These are phyloP conservation scores for Podila clonocystis DNA, from an alignment of 192 early-diverging fungal genomes.

Conservation along the genomic window DNA sequence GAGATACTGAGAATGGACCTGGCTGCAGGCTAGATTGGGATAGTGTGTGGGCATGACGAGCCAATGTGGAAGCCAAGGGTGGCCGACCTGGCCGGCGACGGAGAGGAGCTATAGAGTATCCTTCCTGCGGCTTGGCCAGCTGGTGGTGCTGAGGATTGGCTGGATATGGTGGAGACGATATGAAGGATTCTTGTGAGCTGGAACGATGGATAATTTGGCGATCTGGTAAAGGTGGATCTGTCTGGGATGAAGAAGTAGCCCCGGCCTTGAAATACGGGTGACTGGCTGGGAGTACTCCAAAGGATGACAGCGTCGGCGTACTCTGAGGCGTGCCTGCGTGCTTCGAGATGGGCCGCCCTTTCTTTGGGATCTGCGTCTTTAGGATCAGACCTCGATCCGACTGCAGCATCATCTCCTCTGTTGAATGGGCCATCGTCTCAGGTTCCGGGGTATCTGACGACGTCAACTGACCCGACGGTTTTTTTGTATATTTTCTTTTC, in stretches of 20 bases:
- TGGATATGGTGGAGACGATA: not conserved
- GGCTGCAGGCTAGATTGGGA: slow-evolving; percentile 16
- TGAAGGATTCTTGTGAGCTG: not conserved
- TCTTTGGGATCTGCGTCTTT: slow-evolving; percentile 50
- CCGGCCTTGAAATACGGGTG: slow-evolving; percentile 1
- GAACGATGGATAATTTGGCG: not conserved
- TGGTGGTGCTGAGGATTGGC: slow-evolving; percentile 1
- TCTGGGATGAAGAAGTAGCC: not conserved
- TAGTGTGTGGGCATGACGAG: slow-evolving; percentile 25
- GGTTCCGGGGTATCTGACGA: not conserved
- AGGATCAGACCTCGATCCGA: slow-evolving; percentile 44
- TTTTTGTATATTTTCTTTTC: slow-evolving; percentile 38
- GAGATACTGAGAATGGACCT: not conserved
- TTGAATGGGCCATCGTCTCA: not conserved
- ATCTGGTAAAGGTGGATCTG: not conserved
- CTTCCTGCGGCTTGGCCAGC: not conserved
- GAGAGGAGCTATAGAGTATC: not conserved
- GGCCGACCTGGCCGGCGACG: slow-evolving; percentile 27
- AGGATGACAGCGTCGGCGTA: slow-evolving; percentile 32
- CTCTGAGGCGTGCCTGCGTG: slow-evolving; percentile 17
- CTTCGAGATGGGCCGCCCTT: slow-evolving; percentile 41
- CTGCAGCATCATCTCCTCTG: slow-evolving; percentile 9
- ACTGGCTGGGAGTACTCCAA: slow-evolving; percentile 20
- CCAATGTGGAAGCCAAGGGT: slow-evolving; percentile 3
- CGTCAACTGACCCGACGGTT: slow-evolving; percentile 1